These are phyloP conservation scores for Neurospora sublineolata DNA, from an alignment of 495 filamentous ascomycete species.

Conservation along the genomic window DNA sequence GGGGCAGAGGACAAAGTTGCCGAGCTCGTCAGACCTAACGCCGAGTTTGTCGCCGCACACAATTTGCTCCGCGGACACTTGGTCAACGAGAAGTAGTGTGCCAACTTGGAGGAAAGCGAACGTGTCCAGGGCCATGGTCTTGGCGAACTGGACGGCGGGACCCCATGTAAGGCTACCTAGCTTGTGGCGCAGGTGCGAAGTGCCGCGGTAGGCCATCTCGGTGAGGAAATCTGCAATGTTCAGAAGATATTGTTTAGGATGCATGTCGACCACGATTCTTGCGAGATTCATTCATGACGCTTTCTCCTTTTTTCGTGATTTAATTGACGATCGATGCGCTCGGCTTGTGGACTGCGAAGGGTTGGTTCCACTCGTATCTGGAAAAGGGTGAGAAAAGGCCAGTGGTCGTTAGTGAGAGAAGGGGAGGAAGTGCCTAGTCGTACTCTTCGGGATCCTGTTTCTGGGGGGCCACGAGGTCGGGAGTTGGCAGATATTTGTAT, in stretches of 20 bases:
- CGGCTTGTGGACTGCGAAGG: background rate
- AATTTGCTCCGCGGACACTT: conserved; percentile 20
- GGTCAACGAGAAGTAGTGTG: conserved; percentile 30
- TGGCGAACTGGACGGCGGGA: conserved; percentile 28
- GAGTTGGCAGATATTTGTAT: background rate
- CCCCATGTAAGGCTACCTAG: conserved; percentile 29
- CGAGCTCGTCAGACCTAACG: conserved; percentile 3
- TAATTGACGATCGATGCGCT: background rate
- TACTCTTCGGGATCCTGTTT: background rate
- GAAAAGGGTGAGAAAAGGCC: background rate
- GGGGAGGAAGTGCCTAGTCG: background rate
- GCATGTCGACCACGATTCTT: background rate
- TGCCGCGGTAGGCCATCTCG: conserved; percentile 6
- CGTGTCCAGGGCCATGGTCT: conserved; percentile 24
- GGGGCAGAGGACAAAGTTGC: background rate
- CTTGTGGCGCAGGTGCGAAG: conserved; percentile 22
- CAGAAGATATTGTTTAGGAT: background rate
- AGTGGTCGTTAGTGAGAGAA: background rate
- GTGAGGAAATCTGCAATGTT: background rate
- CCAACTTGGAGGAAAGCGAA: conserved; percentile 32
- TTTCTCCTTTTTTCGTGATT: background rate
- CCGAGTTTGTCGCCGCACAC: conserved; percentile 21
- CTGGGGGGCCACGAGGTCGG: background rate
- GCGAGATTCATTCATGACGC: background rate
- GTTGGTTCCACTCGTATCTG: background rate